Percentiles rank a stretch among this genome's conserved stretches.
These are phyloP conservation scores for Naumovozyma castellii DNA, from an alignment of 805 yeast species.

Conservation along the genomic window DNA sequence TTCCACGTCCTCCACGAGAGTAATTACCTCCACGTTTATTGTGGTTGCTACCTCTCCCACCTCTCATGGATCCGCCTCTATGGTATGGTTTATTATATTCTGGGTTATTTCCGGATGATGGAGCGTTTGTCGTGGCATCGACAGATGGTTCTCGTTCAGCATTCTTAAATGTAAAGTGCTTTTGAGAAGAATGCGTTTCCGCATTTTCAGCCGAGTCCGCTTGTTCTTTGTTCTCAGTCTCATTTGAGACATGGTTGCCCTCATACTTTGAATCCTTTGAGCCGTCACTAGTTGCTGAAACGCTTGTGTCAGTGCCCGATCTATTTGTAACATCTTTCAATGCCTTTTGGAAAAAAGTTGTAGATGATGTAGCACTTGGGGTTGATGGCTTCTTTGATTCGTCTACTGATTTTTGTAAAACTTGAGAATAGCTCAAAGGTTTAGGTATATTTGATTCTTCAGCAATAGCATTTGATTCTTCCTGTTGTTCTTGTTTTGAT, in stretches of 20 bases:
- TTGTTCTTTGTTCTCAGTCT: background rate
- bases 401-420: conserved; percentile 20
- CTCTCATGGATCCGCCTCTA: conserved; percentile 4
- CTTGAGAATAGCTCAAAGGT: conserved; percentile 21
- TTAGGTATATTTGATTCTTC: conserved; percentile 8
- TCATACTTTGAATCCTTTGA: background rate
- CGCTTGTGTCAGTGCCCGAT: too few species aligned
- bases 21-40: conserved; percentile 2
- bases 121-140: background rate
- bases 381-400: conserved; percentile 12
- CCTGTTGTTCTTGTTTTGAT: conserved; percentile 5
- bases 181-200: background rate
- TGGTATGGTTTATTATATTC: background rate
- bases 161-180: conserved; percentile 13
- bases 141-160: conserved; percentile 3
- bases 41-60: conserved; percentile 7
- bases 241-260: background rate
- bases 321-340: too few species aligned
- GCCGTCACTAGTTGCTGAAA: too few species aligned
- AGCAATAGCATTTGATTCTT: conserved; percentile 1
- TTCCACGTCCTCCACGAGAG: conserved; percentile 6
- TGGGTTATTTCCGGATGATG: background rate
- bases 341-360: background rate
- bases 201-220: background rate
- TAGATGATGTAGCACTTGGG: background rate